Base-by-base conservation (phyloP, 2,329 filamentous ascomycete species). In the Fusarium brachygibbosum region DNA sequence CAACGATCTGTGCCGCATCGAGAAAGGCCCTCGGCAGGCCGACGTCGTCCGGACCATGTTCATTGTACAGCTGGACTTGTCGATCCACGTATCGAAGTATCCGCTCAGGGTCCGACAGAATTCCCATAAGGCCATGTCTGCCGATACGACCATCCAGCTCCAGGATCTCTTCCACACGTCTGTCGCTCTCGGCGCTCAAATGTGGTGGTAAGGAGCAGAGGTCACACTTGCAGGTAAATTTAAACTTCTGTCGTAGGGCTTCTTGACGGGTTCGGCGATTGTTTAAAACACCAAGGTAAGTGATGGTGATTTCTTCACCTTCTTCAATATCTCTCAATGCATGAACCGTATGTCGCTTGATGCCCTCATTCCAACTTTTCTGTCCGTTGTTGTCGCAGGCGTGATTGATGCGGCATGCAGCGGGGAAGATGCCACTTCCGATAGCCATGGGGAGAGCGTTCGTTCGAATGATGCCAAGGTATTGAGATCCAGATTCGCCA, bases 51-150 rank as follows among this genome's bases (percentile, higher is more conserved):
- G 16, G 3, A 3, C 19, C 19, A n/a, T 53, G 50, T 53, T 53
- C 50, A 12, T 42, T 53, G 28, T 53, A 53, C 13, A 53, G 19
- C 34, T 16, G 37, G 16, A 53, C 17, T 19, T 53, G 50, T 53
- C 16, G 16, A 12, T 53, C 29, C 17, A 53, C 50, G 21, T 44
- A 34, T 34, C 38, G 9, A 34, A 44, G 38, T 28, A 44, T 25
- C 29, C 29, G 38, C 16, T 44, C 31, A 3, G 50, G 50, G 16
- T 53, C 37, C 5, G 28, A 34, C 28, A 53, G 11, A 4, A 53
- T 53, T 1, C 50, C 50, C 6, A n/a, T n/a, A 1, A 42, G 21
- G 10, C 38, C 38, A 25, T 28, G 12, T 25, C 19, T n/a, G 6
- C 16, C 17, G 2, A 53, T 44, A 8, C 16, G 19, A 3, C 8